Evolutionary conservation across 768 basidiomycete genomes (phyloP).

Genomic region (Lepiota subincarnata): DNA sequence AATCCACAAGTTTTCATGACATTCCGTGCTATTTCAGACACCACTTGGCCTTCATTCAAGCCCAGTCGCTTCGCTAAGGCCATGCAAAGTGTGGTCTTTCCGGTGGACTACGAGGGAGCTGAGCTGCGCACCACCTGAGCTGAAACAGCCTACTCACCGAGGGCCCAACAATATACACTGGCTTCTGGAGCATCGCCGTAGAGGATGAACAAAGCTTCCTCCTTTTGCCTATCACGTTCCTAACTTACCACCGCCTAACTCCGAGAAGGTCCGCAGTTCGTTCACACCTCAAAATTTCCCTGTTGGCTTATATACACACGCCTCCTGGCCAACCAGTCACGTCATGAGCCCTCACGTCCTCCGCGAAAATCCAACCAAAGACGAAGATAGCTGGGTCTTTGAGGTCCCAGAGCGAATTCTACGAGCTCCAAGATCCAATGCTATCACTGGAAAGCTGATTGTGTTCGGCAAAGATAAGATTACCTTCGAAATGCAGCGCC

Average conservation of each 20-base stretch:
- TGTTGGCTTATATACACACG: neutral
- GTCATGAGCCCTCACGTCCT: constrained; percentile 35
- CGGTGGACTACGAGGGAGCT: constrained; percentile 40
- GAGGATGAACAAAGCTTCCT: neutral
- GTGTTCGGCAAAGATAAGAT: constrained; percentile 48
- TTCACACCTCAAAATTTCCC: constrained; percentile 8
- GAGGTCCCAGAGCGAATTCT: constrained; percentile 25
- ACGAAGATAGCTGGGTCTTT: constrained; percentile 55
- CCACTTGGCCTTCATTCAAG: constrained; percentile 34
- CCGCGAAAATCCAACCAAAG: constrained; percentile 35
- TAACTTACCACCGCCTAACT: constrained; percentile 1
- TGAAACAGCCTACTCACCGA: constrained; percentile 30
- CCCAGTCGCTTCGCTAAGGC: constrained; percentile 42
- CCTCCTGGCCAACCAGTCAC: neutral
- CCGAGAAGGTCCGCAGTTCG: constrained; percentile 7
- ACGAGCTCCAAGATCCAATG: constrained; percentile 21
- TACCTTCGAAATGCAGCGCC: constrained; percentile 42
- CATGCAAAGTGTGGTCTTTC: constrained; percentile 66
- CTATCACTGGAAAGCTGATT: constrained; percentile 43
- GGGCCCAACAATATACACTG: constrained; percentile 48
- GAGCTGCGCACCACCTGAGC: neutral
- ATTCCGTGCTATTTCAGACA: constrained; percentile 58
- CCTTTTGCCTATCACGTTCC: neutral
- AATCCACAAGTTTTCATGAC: constrained; percentile 54
- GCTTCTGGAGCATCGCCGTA: constrained; percentile 17